Evolutionary conservation across 78 protist species (phyloP), one percentile per base, ranked within the genome.

Genomic region (Dictyostelium brefeldianum): DNA sequence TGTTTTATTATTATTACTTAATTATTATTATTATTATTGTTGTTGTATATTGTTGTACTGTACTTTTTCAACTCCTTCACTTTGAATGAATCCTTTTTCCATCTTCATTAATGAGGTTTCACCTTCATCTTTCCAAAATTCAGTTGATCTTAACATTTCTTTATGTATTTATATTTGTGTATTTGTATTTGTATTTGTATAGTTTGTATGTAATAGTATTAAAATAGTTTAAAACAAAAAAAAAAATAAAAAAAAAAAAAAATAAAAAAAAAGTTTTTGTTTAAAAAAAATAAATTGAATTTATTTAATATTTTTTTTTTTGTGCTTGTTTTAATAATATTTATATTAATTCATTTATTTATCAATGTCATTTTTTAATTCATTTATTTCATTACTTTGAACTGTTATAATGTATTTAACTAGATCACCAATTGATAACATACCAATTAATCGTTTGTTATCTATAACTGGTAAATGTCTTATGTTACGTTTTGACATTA

Each of bases 391-490:
- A 27, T 22, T 43, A 20, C 57, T 18, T 50, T 87, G 93, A n/a
- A 67, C 83, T 15, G 85, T 43, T 12, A 87, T 77, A 11, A 87
- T 77, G 36, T 77, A 80, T 50, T 87, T 87, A 1, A 77, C 93
- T 15, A 87, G 7, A 65, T 87, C 93, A 77, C 93, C 93, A 64
- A 87, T 87, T 9, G 93, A 87, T 5, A 87, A 62, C 62, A 87
- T 87, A 12, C 93, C 93, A 77, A 87, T 56, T n/a, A 87, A 51
- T 11, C 67, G n/a, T 46, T 77, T 77, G 17, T 50, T 77, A 20
- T 87, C 93, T 3, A 87, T 18, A 12, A 87, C 93, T 14, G 93
- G 93, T 20, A 87, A 64, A 87, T 87, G 93, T 57, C 93, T 70
- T 18, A 87, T 75, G 50, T 80, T 78, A 59, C 84, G 43, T 77